Conservation (phyloP, 2,329 filamentous ascomycete species). For the Epichloe festucae region DNA sequence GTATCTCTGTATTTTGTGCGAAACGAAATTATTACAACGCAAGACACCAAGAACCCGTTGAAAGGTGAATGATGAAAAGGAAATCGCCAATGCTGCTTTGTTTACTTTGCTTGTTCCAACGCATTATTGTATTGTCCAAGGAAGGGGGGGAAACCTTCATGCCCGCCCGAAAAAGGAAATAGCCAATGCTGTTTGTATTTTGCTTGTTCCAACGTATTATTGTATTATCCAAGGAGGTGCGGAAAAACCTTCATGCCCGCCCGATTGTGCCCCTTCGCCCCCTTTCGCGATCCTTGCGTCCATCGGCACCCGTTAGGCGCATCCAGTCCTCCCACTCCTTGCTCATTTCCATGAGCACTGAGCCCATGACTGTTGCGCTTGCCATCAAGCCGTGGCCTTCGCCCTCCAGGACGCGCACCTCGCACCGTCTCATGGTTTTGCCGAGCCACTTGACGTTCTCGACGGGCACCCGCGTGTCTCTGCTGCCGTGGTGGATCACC, state of each 20-base stretch:
- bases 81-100: not conserved
- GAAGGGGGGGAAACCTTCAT: not conserved
- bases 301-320: constrained; percentile 37
- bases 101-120: no score
- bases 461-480: constrained; percentile 82
- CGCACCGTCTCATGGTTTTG: constrained; percentile 84
- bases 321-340: constrained; percentile 89
- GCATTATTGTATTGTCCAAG: no score
- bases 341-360: constrained; percentile 86
- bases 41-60: not conserved
- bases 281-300: constrained; percentile 20
- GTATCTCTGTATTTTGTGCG: no score
- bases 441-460: constrained; percentile 94
- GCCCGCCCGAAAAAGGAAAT: constrained; percentile 6
- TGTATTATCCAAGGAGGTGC: no score
- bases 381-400: constrained; percentile 97
- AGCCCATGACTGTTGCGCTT: constrained; percentile 81
- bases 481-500: constrained; percentile 85
- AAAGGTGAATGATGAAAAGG: not conserved
- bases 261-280: constrained; percentile 16
- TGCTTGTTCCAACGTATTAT: no score
- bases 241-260: not conserved
- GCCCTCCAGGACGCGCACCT: constrained; percentile 78
- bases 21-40: no score
- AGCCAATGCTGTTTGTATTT: not conserved